Conservation (phyloP, 768 basidiomycete genomes). For the Asterophora lycoperdoides region DNA sequence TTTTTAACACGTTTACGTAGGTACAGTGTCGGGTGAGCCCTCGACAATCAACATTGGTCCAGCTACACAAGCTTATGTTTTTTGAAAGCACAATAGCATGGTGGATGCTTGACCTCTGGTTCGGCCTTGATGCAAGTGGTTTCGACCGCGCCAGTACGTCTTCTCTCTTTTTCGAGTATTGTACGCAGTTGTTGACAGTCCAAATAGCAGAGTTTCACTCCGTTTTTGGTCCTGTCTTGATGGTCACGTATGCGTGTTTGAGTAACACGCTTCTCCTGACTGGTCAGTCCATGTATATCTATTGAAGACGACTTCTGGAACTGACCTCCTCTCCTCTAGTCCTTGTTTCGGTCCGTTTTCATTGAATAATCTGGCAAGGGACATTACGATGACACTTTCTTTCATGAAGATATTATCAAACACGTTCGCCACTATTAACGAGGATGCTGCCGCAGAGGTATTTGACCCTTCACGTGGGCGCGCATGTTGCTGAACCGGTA, state of each 20-base stretch:
- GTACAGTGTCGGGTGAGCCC: slow-evolving; percentile 27
- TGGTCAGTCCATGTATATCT: slow-evolving; percentile 34
- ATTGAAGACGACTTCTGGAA: neutral
- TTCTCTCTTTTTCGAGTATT: neutral
- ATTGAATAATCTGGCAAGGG: neutral
- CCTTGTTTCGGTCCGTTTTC: slow-evolving; percentile 63
- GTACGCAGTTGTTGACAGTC: neutral
- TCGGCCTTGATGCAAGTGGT: slow-evolving; percentile 91
- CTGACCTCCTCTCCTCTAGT: slow-evolving; percentile 36
- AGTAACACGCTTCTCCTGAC: slow-evolving; percentile 92
- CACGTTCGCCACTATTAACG: slow-evolving; percentile 90
- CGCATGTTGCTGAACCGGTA: slow-evolving; percentile 5
- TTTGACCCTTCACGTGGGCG: slow-evolving; percentile 3
- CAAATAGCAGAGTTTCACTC: slow-evolving; percentile 74
- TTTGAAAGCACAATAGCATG: slow-evolving; percentile 57
- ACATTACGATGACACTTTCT: neutral
- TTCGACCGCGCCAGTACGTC: slow-evolving; percentile 77
- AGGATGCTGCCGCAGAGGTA: slow-evolving; percentile 91
- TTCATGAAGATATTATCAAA: slow-evolving; percentile 78
- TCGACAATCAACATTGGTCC: neutral
- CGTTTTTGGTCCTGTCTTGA: slow-evolving; percentile 85
- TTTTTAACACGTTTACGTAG: slow-evolving; percentile 9
- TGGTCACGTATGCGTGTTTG: slow-evolving; percentile 87
- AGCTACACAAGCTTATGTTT: slow-evolving; percentile 1
- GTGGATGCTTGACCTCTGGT: slow-evolving; percentile 95